Evolutionary conservation across 306 rosid species (phyloP).

Genomic region (Quercus ilex): DNA sequence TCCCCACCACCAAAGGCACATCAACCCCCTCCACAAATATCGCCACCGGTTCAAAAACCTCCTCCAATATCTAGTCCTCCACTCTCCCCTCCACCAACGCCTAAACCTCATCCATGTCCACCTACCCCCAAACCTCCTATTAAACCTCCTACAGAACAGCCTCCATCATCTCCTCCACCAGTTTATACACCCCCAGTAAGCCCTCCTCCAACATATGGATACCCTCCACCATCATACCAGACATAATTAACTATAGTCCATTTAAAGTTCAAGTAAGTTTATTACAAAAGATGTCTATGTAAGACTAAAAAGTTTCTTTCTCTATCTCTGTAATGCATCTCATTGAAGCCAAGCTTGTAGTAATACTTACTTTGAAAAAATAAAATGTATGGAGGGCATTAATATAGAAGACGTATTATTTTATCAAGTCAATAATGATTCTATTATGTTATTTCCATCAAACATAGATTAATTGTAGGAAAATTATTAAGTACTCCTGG

Average conservation of each 20-base stretch:
- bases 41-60: too few relatives aligned
- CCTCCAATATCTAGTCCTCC: too few relatives aligned
- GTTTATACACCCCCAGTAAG: neutral
- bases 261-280: neutral
- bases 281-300: neutral
- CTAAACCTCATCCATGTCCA: too few relatives aligned
- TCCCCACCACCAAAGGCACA: too few relatives aligned
- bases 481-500: too few relatives aligned
- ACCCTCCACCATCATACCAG: neutral
- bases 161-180: neutral
- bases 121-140: too few relatives aligned
- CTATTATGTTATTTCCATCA: neutral
- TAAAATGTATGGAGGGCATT: neutral
- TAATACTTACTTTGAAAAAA: neutral
- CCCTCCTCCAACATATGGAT: neutral
- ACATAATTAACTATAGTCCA: neutral
- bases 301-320: neutral
- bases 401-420: neutral
- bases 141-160: too few relatives aligned
- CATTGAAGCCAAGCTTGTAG: slow-evolving; percentile 2
- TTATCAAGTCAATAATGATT: neutral
- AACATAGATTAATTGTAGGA: neutral
- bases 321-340: neutral
- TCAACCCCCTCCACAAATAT: too few relatives aligned
- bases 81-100: too few relatives aligned